These are phyloP conservation scores for Arthrinium phaeospermum DNA, from an alignment of 2,329 filamentous ascomycete species.

Conservation along the genomic window DNA sequence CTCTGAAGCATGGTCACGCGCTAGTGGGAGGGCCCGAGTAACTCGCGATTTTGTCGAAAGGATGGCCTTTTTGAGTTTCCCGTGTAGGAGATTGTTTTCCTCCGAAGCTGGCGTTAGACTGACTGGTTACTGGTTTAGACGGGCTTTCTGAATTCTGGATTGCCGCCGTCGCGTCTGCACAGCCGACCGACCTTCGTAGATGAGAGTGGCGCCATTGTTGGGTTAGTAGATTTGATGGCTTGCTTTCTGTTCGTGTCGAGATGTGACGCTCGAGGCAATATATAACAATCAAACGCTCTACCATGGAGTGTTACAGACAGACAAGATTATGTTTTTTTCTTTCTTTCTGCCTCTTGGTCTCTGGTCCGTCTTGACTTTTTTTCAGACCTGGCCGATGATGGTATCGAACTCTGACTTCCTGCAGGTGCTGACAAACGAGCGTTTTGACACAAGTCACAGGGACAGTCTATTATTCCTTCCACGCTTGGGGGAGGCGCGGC, in stretches of 20 bases:
- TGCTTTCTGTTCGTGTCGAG: background rate
- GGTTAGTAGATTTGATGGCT: constrained; percentile 3
- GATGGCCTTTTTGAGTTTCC: constrained; percentile 9
- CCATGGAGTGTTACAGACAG: background rate
- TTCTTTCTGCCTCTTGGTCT: background rate
- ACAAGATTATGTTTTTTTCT: background rate
- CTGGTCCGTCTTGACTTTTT: background rate
- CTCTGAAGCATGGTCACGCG: background rate
- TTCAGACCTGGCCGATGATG: background rate
- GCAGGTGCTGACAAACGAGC: background rate
- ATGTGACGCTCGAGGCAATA: background rate
- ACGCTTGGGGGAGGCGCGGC: background rate
- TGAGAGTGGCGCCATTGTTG: background rate
- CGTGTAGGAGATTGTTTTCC: constrained; percentile 1
- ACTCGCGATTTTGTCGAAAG: background rate
- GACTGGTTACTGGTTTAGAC: background rate
- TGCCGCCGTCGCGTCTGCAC: background rate
- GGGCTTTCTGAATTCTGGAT: background rate
- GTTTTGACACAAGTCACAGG: background rate
- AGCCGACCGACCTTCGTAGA: background rate
- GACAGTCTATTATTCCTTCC: background rate
- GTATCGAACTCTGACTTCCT: background rate
- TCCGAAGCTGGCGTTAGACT: background rate
- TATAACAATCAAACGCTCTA: background rate
- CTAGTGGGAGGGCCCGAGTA: constrained; percentile 15